Conservation (phyloP, 2,329 filamentous ascomycete genomes). For the Triangularia setosa region DNA sequence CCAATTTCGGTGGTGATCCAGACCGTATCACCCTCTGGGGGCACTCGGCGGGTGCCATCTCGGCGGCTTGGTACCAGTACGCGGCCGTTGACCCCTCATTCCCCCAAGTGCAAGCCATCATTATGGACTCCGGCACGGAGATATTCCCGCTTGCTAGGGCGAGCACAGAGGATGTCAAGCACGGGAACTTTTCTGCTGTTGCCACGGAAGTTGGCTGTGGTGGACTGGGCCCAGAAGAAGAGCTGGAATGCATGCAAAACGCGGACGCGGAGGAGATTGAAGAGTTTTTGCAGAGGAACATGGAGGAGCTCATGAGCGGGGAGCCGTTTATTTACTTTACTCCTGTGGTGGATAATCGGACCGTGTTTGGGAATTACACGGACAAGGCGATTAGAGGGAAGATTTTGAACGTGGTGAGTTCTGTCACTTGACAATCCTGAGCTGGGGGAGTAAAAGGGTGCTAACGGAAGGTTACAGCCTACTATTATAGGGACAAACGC, state of each 20-base stretch:
- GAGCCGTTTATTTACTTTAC: slow-evolving; percentile 23
- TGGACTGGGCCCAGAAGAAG: slow-evolving; percentile 30
- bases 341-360: slow-evolving; percentile 30
- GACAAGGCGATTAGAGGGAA: slow-evolving; percentile 27
- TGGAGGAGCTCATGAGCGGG: slow-evolving; percentile 20
- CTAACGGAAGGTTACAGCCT: slow-evolving; percentile 11
- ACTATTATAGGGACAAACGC: slow-evolving; percentile 26
- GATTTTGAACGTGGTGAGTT: slow-evolving; percentile 25
- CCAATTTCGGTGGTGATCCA: slow-evolving; percentile 47
- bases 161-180: slow-evolving; percentile 27
- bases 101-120: slow-evolving; percentile 38
- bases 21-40: slow-evolving; percentile 44
- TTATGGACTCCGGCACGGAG: slow-evolving; percentile 38
- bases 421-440: too few relatives aligned
- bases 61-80: slow-evolving; percentile 38
- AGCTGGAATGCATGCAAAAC: slow-evolving; percentile 38
- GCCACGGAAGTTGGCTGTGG: slow-evolving; percentile 34
- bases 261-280: slow-evolving; percentile 31
- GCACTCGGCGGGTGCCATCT: slow-evolving; percentile 42
- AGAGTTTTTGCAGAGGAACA: slow-evolving; percentile 25
- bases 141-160: slow-evolving; percentile 29
- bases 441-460: neutral
- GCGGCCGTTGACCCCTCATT: slow-evolving; percentile 36
- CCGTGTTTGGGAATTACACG: slow-evolving; percentile 34
- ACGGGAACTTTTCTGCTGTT: slow-evolving; percentile 38